A percentile compares a stretch with the other conserved stretches of the same genome.
phyloP scores from a whole-genome alignment of 2,329 filamentous ascomycete genomes.

The Chaetothyriales sp. region DNA sequence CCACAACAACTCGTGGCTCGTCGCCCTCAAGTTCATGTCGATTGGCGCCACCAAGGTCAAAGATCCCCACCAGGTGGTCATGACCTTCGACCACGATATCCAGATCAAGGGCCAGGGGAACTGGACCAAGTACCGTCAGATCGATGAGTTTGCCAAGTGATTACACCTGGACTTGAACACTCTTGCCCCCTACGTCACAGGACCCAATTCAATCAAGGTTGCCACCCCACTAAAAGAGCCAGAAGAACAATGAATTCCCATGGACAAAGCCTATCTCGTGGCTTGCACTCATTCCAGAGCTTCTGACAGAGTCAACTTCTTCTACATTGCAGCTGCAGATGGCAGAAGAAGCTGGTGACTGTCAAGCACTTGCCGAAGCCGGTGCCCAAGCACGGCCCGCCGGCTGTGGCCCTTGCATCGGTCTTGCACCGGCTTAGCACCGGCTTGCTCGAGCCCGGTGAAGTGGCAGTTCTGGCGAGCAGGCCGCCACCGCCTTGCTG shows the following conservation, averaged over 20 bases:
- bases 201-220: conserved; percentile 84
- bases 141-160: conserved; percentile 75
- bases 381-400: conserved; percentile 60
- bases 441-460: conserved; percentile 69
- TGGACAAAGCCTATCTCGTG: conserved; percentile 71
- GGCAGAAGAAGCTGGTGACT: conserved; percentile 70
- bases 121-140: conserved; percentile 66
- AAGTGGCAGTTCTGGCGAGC: conserved; percentile 73
- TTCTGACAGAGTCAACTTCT: conserved; percentile 75
- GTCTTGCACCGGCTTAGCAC: conserved; percentile 63
- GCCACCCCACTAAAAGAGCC: conserved; percentile 65
- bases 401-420: conserved; percentile 77
- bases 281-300: conserved; percentile 79
- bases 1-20: conserved; percentile 71
- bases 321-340: conserved; percentile 70
- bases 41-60: conserved; percentile 66
- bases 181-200: conserved; percentile 69
- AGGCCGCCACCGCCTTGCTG: conserved; percentile 76
- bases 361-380: conserved; percentile 68
- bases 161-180: conserved; percentile 72
- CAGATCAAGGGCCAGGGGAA: conserved; percentile 70
- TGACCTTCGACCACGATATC: conserved; percentile 79
- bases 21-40: conserved; percentile 66
- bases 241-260: conserved; percentile 58
- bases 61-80: conserved; percentile 59